phyloP scores from a whole-genome alignment of 352 stramenopile species.

The Globisporangium ultimum region DNA sequence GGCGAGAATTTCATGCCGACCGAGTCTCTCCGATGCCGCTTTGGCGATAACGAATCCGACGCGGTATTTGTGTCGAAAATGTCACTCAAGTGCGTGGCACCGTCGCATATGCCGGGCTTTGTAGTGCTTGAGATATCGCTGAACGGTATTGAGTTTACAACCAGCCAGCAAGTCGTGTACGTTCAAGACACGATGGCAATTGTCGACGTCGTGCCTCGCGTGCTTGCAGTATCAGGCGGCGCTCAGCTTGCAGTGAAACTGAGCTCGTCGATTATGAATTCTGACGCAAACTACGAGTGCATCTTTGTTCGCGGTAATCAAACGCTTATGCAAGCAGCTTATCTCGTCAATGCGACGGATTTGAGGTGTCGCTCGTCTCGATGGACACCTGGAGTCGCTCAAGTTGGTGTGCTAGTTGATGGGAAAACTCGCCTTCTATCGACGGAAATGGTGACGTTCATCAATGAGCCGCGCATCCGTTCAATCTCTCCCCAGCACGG shows the following conservation, averaged over 20 bases:
- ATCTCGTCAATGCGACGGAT: constrained; percentile 18
- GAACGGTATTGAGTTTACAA: constrained; percentile 49
- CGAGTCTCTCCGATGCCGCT: constrained; percentile 24
- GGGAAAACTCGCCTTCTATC: constrained; percentile 20
- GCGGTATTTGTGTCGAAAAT: constrained; percentile 24
- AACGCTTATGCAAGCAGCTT: constrained; percentile 19
- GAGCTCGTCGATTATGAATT: constrained; percentile 9
- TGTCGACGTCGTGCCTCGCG: constrained; percentile 18
- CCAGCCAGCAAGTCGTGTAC: constrained; percentile 19
- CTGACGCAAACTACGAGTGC: constrained; percentile 24
- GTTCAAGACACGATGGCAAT: constrained; percentile 31
- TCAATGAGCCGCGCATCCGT: constrained; percentile 19
- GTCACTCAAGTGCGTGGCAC: constrained; percentile 26
- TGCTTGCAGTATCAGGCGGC: constrained; percentile 25
- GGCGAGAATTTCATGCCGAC: constrained; percentile 32
- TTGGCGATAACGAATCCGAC: constrained; percentile 21
- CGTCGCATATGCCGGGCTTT: constrained; percentile 21
- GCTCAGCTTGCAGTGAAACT: constrained; percentile 21
- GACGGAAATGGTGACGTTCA: constrained; percentile 15
- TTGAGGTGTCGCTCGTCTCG: constrained; percentile 24
- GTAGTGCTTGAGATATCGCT: constrained; percentile 34
- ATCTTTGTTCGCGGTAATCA: constrained; percentile 22
- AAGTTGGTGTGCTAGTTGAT: constrained; percentile 24
- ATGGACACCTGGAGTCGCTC: constrained; percentile 24
- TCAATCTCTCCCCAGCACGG: constrained; percentile 24